Percentiles rank a stretch among this genome's conserved stretches.
These are phyloP conservation scores for Litsea cubeba DNA, from an alignment of 164 flowering plant genomes.

Conservation along the genomic window DNA sequence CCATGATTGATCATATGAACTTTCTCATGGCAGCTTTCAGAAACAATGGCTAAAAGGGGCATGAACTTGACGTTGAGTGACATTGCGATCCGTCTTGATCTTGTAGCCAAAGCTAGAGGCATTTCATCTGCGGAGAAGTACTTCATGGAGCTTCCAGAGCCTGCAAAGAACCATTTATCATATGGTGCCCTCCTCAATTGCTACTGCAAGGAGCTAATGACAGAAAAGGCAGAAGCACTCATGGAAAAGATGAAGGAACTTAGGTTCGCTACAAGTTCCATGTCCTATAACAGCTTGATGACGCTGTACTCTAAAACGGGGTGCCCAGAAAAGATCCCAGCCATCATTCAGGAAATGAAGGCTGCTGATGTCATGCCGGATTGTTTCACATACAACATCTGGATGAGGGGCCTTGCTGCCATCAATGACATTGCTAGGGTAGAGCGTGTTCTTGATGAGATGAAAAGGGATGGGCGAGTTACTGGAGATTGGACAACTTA, in stretches of 20 bases:
- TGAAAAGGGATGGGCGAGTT: constrained; percentile 84
- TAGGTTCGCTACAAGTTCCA: constrained; percentile 46
- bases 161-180: constrained; percentile 63
- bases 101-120: constrained; percentile 69
- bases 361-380: constrained; percentile 52
- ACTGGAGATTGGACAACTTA: constrained; percentile 87
- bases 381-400: constrained; percentile 66
- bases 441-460: constrained; percentile 83
- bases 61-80: constrained; percentile 86
- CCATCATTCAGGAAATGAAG: constrained; percentile 82
- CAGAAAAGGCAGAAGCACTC: constrained; percentile 83
- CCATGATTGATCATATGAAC: neutral
- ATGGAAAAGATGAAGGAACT: constrained; percentile 93
- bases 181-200: constrained; percentile 91
- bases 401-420: constrained; percentile 94
- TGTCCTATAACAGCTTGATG: constrained; percentile 94
- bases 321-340: constrained; percentile 61
- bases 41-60: constrained; percentile 59
- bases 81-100: constrained; percentile 89
- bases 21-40: constrained; percentile 56
- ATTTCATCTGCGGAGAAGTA: constrained; percentile 73
- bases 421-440: constrained; percentile 69
- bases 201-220: constrained; percentile 79
- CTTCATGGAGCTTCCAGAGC: constrained; percentile 70
- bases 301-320: constrained; percentile 65